A percentile compares a stretch with the other conserved stretches of the same genome.
Evolutionary conservation across 495 filamentous ascomycete genomes (phyloP).

Genomic region (Podospora appendiculata): DNA sequence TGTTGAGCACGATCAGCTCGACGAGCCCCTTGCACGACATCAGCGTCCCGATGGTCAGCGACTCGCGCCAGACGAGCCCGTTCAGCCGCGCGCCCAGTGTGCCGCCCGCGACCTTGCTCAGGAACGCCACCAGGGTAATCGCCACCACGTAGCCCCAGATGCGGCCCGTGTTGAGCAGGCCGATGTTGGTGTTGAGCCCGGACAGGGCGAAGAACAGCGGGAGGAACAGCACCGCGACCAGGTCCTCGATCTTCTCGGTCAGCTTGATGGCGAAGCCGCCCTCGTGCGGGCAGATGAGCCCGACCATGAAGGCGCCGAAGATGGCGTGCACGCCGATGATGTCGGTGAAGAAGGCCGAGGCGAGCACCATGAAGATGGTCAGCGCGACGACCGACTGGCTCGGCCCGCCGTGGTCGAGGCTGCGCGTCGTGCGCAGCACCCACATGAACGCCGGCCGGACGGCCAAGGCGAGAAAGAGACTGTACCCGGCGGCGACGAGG

Average conservation of each 20-base stretch:
- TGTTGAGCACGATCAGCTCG: constrained; percentile 92
- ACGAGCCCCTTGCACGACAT: constrained; percentile 97
- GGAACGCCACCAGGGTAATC: constrained; percentile 75
- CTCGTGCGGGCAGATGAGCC: constrained; percentile 84
- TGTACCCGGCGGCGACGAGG: constrained; percentile 62
- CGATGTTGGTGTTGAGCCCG: constrained; percentile 81
- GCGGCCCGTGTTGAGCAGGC: constrained; percentile 67
- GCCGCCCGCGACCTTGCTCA: constrained; percentile 74
- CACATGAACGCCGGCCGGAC: constrained; percentile 70
- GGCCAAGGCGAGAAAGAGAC: constrained; percentile 64
- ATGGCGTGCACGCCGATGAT: constrained; percentile 80
- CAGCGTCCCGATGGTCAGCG: constrained; percentile 75
- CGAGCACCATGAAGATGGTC: constrained; percentile 69
- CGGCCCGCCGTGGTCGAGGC: constrained; percentile 79
- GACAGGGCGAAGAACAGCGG: constrained; percentile 91
- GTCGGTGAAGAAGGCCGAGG: constrained; percentile 77
- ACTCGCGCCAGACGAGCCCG: constrained; percentile 84
- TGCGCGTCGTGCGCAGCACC: constrained; percentile 60
- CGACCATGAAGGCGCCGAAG: constrained; percentile 78
- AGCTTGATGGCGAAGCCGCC: constrained; percentile 87
- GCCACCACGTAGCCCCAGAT: constrained; percentile 88
- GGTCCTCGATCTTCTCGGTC: constrained; percentile 88
- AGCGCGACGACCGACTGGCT: constrained; percentile 73
- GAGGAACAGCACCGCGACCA: constrained; percentile 72
- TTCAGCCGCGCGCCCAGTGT: constrained; percentile 65